A percentile compares a stretch with the other conserved stretches of the same genome.
phyloP scores from a whole-genome alignment of 2,329 filamentous ascomycete species.

The Talaromyces piceae region DNA sequence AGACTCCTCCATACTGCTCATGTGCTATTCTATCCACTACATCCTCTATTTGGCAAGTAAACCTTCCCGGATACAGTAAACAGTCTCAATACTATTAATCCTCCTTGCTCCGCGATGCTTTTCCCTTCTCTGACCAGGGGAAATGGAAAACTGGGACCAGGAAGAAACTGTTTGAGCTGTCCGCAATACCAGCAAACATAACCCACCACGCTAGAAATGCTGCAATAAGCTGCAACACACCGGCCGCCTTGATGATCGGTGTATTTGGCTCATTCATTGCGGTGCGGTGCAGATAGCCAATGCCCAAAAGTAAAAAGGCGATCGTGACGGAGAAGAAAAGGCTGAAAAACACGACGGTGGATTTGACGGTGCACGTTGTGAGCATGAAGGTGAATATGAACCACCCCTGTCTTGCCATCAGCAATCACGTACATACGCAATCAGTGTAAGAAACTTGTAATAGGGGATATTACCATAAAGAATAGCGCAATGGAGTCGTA shows the following conservation, averaged over 20 bases:
- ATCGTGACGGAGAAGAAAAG: conserved; percentile 69
- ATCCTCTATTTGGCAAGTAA: too few relatives aligned
- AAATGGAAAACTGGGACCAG: conserved; percentile 82
- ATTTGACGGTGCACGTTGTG: conserved; percentile 63
- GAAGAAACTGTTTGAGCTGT: conserved; percentile 66
- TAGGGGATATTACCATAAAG: conserved; percentile 46
- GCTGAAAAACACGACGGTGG: conserved; percentile 65
- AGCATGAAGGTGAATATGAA: conserved; percentile 73
- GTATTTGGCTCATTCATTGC: conserved; percentile 29
- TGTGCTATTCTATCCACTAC: too few relatives aligned
- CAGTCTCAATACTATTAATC: neutral
- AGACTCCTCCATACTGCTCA: too few relatives aligned
- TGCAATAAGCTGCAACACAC: conserved; percentile 65
- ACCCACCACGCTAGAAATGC: conserved; percentile 79
- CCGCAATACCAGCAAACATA: conserved; percentile 69
- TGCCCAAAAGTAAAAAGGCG: conserved; percentile 61
- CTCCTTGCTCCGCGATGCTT: neutral
- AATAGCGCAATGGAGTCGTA: conserved; percentile 61
- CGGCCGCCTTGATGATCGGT: conserved; percentile 57
- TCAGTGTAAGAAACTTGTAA: neutral
- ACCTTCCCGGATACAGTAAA: too few relatives aligned
- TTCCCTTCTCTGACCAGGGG: conserved; percentile 75
- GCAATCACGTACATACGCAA: too few relatives aligned
- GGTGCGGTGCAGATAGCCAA: conserved; percentile 51
- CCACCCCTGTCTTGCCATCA: conserved; percentile 55